A percentile compares a stretch with the other conserved stretches of the same genome.
Conservation (phyloP, 805 yeast species). For the Pichia exigua region DNA sequence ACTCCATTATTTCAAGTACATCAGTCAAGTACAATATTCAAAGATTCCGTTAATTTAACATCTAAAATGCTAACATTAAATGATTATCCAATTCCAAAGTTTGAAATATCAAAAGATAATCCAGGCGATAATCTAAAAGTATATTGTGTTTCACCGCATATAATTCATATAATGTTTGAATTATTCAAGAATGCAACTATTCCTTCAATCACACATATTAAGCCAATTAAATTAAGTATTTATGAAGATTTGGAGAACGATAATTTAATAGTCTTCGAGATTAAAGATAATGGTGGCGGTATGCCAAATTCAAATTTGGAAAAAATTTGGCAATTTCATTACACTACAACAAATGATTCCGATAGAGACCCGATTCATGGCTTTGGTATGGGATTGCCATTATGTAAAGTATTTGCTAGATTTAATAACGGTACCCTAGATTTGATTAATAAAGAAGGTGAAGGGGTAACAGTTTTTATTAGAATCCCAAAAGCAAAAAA, state of each 20-base stretch:
- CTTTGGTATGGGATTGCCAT: conserved; percentile 29
- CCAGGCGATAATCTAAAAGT: conserved; percentile 4
- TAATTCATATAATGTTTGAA: conserved; percentile 26
- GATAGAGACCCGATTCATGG: conserved; percentile 25
- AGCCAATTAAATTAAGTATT: conserved; percentile 15
- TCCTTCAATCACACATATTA: conserved; percentile 19
- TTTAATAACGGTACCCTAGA: conserved; percentile 22
- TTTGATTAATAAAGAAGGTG: conserved; percentile 16
- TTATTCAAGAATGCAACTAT: conserved; percentile 25
- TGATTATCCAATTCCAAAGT: conserved; percentile 26
- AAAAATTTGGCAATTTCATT: conserved; percentile 27
- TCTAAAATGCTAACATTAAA: conserved; percentile 19
- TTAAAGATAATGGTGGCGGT: conserved; percentile 28
- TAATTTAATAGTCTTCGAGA: conserved; percentile 11
- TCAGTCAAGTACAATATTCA: conserved; percentile 10
- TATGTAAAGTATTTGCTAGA: conserved; percentile 22
- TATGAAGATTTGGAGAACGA: conserved; percentile 6
- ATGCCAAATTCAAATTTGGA: conserved; percentile 13
- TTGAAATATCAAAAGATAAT: conserved; percentile 2
- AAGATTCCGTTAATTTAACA: conserved; percentile 18
- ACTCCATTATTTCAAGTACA: conserved; percentile 12
- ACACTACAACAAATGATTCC: conserved; percentile 19
- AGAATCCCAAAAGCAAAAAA: conserved; percentile 15
- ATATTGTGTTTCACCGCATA: conserved; percentile 23
- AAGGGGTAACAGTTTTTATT: conserved; percentile 21